Evolutionary conservation across 2,329 filamentous ascomycete species (phyloP), one percentile per base, ranked within the genome.

Genomic region (Ceratocystis alfenasii): DNA sequence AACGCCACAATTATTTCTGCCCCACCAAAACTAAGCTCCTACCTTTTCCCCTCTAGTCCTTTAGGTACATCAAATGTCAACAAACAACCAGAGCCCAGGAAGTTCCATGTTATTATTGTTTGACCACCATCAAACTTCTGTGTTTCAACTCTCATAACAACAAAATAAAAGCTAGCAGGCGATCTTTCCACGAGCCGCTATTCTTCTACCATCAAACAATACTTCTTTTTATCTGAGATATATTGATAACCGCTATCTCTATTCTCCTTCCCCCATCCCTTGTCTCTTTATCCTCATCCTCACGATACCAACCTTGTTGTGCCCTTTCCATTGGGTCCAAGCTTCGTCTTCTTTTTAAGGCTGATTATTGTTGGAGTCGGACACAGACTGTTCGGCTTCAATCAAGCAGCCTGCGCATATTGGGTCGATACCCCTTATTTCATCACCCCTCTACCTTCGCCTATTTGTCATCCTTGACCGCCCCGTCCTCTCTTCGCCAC

Each of bases 1-100:
- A 36, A 55, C 41, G 64, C 64, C 64, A 65, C 64, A 62, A n/a
- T n/a, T 36, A 33, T 36, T 15, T 15, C 5, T 64, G 65, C 65
- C 65, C 65, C 62, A 64, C 65, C 50, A 63, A 36, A 45, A 20
- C n/a, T 25, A 33, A 64, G 65, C 53, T 66, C 41, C 53, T 62
- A 53, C 44, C 62, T 66, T 64, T 66, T 50, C 62, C 48, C 65
- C 53, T 55, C 65, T 66, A 57, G 62, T 28, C 48, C 5, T 22
- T 12, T 22, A 8, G 46, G 46, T 17, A 57, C 15, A 25, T 62
- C 5, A 36, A 50, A 57, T 66, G 62, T 67, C 65, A 67, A 67
- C 65, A 67, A 67, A 64, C 62, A 61, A 62, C n/a, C 45, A 53
- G 48, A 22, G 25, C 15, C 6, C 17, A n/a, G 4, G 55, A 59